Evolutionary conservation across 2,329 filamentous ascomycete species (phyloP).

Genomic region (Venturia nashicola): DNA sequence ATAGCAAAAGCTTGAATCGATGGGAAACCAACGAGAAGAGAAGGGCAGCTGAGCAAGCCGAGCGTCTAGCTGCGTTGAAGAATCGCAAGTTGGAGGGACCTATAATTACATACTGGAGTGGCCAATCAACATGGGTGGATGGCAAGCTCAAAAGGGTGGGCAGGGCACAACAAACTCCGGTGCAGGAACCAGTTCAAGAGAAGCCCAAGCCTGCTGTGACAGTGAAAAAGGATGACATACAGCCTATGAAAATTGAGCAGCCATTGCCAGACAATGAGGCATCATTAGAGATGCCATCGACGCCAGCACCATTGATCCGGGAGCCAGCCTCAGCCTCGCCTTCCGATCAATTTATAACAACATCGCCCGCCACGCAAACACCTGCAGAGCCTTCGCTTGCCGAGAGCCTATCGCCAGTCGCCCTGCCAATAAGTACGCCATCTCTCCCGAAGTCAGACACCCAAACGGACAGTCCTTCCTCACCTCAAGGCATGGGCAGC

Average conservation of each 20-base stretch:
- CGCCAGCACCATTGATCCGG: neutral
- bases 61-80: conserved; percentile 76
- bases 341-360: neutral
- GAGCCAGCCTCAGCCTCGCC: neutral
- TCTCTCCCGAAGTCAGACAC: neutral
- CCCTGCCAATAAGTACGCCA: neutral
- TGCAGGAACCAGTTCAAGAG: conserved; percentile 20
- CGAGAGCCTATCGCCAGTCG: conserved; percentile 9
- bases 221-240: neutral
- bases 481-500: neutral
- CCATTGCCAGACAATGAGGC: neutral
- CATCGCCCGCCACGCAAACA: conserved; percentile 1
- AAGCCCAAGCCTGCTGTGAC: conserved; percentile 13
- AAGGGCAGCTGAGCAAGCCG: conserved; percentile 70
- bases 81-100: conserved; percentile 78
- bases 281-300: neutral
- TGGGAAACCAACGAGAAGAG: conserved; percentile 92
- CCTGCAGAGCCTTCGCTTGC: conserved; percentile 2
- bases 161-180: conserved; percentile 23
- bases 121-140: conserved; percentile 70
- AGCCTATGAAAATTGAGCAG: neutral
- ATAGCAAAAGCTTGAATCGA: conserved; percentile 78
- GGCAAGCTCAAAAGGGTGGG: conserved; percentile 62
- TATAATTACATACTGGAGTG: conserved; percentile 87
- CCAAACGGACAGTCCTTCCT: neutral